These are phyloP conservation scores for Oehlia diaphana DNA, from an alignment of 192 early-diverging fungal genomes.

Conservation along the genomic window DNA sequence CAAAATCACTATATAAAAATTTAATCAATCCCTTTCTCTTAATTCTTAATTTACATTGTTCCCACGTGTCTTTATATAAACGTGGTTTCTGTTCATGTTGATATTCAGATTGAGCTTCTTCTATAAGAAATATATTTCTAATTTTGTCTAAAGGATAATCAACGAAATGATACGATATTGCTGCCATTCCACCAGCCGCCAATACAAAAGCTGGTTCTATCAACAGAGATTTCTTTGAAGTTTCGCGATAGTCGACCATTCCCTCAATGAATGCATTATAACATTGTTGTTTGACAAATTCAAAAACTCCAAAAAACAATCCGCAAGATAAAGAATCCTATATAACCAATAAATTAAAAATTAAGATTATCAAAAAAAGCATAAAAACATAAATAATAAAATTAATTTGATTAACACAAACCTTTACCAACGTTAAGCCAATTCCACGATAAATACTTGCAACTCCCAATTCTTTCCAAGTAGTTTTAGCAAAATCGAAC, in stretches of 20 bases:
- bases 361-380: too few species aligned
- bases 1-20: conserved; percentile 57
- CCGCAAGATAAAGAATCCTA: conserved; percentile 73
- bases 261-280: conserved; percentile 63
- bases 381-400: not conserved
- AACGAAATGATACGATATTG: conserved; percentile 69
- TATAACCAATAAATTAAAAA: not conserved
- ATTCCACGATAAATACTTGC: conserved; percentile 59
- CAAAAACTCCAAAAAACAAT: conserved; percentile 77
- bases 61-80: conserved; percentile 53
- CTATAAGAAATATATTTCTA: conserved; percentile 64
- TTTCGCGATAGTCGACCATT: conserved; percentile 41
- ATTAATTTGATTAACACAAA: conserved; percentile 22
- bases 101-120: conserved; percentile 56
- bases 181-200: conserved; percentile 58
- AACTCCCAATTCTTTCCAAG: conserved; percentile 54
- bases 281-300: conserved; percentile 71
- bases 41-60: conserved; percentile 52
- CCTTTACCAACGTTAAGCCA: conserved; percentile 51
- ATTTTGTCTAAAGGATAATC: conserved; percentile 73
- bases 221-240: conserved; percentile 33
- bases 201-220: conserved; percentile 58
- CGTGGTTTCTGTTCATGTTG: conserved; percentile 32
- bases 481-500: conserved; percentile 62
- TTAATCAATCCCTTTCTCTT: conserved; percentile 38